Conservation (phyloP, 345 rosid genomes). For the Salix purpurea region DNA sequence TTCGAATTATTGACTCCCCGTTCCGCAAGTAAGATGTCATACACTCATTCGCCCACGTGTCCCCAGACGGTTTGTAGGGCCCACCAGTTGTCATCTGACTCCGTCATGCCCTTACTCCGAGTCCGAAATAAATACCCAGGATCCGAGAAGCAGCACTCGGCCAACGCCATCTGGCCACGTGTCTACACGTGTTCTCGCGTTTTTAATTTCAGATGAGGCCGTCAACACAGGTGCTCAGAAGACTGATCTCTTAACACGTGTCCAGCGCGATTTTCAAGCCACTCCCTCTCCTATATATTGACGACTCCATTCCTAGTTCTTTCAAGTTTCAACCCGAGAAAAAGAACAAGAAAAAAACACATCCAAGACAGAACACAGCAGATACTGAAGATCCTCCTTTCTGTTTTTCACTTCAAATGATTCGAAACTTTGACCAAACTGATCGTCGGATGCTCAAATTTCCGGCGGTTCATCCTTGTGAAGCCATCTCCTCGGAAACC, state of each 20-base stretch:
- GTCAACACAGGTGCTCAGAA: conserved; percentile 2
- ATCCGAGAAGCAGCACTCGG: conserved; percentile 25
- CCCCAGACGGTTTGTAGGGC: conserved; percentile 21
- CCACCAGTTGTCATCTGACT: background rate
- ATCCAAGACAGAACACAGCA: background rate
- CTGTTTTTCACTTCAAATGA: conserved; percentile 25
- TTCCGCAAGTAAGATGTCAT: conserved; percentile 27
- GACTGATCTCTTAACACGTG: conserved; percentile 36
- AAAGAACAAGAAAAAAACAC: background rate
- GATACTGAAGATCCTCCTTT: background rate
- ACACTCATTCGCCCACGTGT: conserved; percentile 24
- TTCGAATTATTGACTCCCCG: conserved; percentile 1
- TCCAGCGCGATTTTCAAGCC: background rate
- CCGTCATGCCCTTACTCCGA: background rate
- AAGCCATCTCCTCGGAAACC: conserved; percentile 43
- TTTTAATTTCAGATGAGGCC: conserved; percentile 10
- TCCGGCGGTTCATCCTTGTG: conserved; percentile 78
- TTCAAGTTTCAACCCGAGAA: background rate
- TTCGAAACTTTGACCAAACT: conserved; percentile 19
- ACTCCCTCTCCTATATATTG: background rate
- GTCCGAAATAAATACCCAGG: conserved; percentile 1
- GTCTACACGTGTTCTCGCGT: conserved; percentile 24
- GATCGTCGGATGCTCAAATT: conserved; percentile 60
- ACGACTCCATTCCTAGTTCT: background rate
- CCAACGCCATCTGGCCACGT: conserved; percentile 28